Evolutionary conservation across 768 basidiomycete species (phyloP), one percentile per base, ranked within the genome.

Genomic region (Hypsizygus marmoreus): DNA sequence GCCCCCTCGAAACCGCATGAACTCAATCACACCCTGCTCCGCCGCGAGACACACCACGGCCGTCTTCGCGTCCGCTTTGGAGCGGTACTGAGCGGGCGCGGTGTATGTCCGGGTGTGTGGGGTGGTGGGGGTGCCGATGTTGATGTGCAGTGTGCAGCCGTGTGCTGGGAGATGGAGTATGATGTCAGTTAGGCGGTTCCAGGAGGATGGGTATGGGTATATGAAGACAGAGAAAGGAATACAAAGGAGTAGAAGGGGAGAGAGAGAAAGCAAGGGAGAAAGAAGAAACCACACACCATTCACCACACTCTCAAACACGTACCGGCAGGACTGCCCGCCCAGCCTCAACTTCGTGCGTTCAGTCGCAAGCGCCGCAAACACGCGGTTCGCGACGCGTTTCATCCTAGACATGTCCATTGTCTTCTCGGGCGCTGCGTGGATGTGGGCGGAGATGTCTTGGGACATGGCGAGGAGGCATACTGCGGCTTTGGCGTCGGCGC

Each of bases 401-500:
- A 22, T 65, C 62, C 33, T 82, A 79, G 6, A 76, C 53, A 13
- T 65, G n/a, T 69, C n/a, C n/a, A n/a, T n/a, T n/a, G 9, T 64
- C 63, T 13, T 63, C 62, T n/a, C n/a, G n/a, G n/a, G n/a, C 24
- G 82, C 59, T 4, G 63, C 59, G 13, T 77, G 80, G 33, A 85
- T 76, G 53, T 82, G 81, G 16, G 71, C 63, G 4, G 80, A 81
- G 8, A 82, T 66, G 8, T 81, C 82, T 49, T 80, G 74, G 2
- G 82, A 80, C 60, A 88, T 77, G 0, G 85, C 87, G 12, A 80
- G 67, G 17, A 89, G 62, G 47, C 77, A 80, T 2, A 80, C 87
- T 0, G 86, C 88, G 0, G 75, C 72, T 60, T 84, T 86, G n/a
- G 86, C 86, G 41, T 88, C 86, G 0, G 66, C 63, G 3, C 80